phyloP scores from a whole-genome alignment of 176 grass and related monocot genomes.

The Cenchrus fungigraminus region DNA sequence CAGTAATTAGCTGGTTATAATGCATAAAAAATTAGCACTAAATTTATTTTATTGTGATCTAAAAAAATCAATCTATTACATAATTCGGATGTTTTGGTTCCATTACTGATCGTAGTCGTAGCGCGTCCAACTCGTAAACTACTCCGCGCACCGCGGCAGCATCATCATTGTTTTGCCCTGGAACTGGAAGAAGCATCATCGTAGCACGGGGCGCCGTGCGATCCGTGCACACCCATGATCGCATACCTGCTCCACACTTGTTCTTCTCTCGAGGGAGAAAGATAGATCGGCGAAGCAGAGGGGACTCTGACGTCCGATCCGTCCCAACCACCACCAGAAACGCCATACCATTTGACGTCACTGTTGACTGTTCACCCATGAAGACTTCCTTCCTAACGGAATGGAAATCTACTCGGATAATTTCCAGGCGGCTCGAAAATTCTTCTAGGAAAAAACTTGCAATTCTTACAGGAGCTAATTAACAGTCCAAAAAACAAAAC shows the following conservation, averaged over 20 bases:
- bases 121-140: neutral
- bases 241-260: neutral
- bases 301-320: conserved; percentile 12
- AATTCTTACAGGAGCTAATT: neutral
- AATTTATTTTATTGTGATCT: no score
- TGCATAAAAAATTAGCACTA: no score
- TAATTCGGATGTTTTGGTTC: no score
- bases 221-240: conserved; percentile 9
- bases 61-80: no score
- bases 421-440: neutral
- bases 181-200: neutral
- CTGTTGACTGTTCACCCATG: conserved; percentile 20
- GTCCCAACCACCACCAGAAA: conserved; percentile 10
- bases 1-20: no score
- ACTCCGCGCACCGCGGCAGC: neutral
- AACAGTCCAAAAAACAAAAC: conserved; percentile 26
- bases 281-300: neutral
- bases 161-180: neutral
- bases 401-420: neutral
- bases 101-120: neutral
- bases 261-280: neutral
- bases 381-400: neutral
- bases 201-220: conserved; percentile 11
- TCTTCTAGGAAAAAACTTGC: neutral
- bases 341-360: neutral